phyloP scores from a whole-genome alignment of 352 stramenopile genomes.

The Plasmopara halstedii region DNA sequence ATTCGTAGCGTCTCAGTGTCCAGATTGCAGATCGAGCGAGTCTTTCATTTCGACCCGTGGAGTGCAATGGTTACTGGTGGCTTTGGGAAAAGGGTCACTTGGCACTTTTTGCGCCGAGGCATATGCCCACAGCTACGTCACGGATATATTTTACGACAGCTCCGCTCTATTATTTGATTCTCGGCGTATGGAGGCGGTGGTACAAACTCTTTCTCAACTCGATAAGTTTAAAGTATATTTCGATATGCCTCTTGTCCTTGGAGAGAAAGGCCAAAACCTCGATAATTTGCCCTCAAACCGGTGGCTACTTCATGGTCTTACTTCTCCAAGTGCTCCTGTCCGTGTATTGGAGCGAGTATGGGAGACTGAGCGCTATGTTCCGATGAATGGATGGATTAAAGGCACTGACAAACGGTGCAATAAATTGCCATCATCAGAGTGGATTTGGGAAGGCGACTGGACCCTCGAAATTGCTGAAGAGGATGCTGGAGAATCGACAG shows the following conservation, averaged over 20 bases:
- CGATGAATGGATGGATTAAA: constrained; percentile 64
- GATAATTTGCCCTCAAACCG: constrained; percentile 18
- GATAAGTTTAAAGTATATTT: constrained; percentile 41
- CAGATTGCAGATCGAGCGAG: constrained; percentile 40
- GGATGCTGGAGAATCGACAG: constrained; percentile 19
- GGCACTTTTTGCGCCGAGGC: constrained; percentile 52
- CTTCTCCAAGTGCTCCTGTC: constrained; percentile 19
- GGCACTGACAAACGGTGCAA: constrained; percentile 41
- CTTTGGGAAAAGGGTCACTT: constrained; percentile 49
- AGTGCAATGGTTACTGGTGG: constrained; percentile 62
- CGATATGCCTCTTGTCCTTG: constrained; percentile 37
- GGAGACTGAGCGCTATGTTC: constrained; percentile 69
- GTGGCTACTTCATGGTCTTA: constrained; percentile 2
- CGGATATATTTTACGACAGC: constrained; percentile 46
- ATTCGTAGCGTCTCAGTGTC: constrained; percentile 51
- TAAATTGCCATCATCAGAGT: constrained; percentile 70
- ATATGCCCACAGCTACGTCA: constrained; percentile 32
- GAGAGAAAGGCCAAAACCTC: constrained; percentile 39
- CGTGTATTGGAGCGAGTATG: constrained; percentile 60
- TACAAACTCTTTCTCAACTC: constrained; percentile 40
- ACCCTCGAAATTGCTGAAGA: constrained; percentile 32
- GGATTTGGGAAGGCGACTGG: constrained; percentile 77
- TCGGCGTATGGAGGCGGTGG: constrained; percentile 36
- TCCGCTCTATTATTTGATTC: constrained; percentile 38
- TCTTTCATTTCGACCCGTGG: constrained; percentile 63